Conservation (phyloP, 2,329 filamentous ascomycete species). For the Aquanectria penicillioides region DNA sequence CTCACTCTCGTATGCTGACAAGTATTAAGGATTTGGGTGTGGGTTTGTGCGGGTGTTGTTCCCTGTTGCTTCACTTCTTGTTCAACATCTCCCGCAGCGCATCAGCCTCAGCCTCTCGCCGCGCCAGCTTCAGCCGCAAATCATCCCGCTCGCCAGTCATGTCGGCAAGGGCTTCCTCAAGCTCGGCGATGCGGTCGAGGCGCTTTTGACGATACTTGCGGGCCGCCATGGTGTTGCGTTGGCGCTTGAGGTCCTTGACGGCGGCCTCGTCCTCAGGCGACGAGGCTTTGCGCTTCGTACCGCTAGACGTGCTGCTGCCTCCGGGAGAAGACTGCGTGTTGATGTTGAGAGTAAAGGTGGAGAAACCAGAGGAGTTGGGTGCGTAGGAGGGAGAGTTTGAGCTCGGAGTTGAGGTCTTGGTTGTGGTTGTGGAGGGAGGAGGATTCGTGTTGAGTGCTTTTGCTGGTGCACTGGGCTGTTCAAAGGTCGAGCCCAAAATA, state of each 20-base stretch:
- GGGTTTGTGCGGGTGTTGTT: background rate
- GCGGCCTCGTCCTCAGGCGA: conserved; percentile 38
- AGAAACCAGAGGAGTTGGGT: conserved; percentile 35
- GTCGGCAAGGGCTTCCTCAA: conserved; percentile 68
- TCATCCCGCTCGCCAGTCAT: conserved; percentile 72
- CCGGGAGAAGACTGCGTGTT: conserved; percentile 22
- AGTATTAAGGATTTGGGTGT: background rate
- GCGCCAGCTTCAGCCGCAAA: conserved; percentile 68
- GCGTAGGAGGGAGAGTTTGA: conserved; percentile 35
- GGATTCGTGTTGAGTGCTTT: conserved; percentile 1
- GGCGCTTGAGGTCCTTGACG: conserved; percentile 62
- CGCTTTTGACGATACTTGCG: conserved; percentile 77
- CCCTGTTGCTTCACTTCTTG: conserved; percentile 38
- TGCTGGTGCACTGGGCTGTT: conserved; percentile 21
- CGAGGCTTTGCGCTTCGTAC: conserved; percentile 35
- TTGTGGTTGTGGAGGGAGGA: conserved; percentile 12
- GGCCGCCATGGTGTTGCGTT: conserved; percentile 76
- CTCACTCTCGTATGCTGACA: conserved; percentile 15
- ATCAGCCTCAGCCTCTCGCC: conserved; percentile 72
- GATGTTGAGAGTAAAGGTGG: conserved; percentile 26
- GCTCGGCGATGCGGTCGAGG: conserved; percentile 70
- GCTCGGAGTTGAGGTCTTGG: conserved; percentile 15
- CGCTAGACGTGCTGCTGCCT: conserved; percentile 4
- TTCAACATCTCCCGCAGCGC: conserved; percentile 64
- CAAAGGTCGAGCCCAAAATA: conserved; percentile 24